These are phyloP conservation scores for Malbranchea zuffiana DNA, from an alignment of 2,329 filamentous ascomycete genomes.

Conservation along the genomic window DNA sequence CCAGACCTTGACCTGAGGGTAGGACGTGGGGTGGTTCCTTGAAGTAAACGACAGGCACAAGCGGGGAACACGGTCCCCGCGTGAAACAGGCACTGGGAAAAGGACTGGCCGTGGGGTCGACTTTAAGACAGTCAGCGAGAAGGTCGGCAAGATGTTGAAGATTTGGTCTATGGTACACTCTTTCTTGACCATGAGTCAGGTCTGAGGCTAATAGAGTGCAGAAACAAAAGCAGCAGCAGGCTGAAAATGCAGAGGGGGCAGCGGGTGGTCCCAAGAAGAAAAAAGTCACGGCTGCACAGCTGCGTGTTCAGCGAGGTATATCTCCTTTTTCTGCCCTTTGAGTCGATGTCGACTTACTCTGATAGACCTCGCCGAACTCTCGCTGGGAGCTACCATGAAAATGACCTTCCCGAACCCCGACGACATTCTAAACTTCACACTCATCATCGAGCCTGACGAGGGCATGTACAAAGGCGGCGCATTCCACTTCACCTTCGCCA, in stretches of 20 bases:
- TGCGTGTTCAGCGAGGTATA: slow-evolving; percentile 89
- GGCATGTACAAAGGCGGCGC: slow-evolving; percentile 76
- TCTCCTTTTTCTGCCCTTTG: slow-evolving; percentile 4
- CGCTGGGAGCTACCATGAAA: slow-evolving; percentile 47
- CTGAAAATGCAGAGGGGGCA: slow-evolving; percentile 79
- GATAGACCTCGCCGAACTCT: slow-evolving; percentile 38
- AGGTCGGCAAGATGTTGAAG: slow-evolving; percentile 87
- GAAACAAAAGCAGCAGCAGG: slow-evolving; percentile 84
- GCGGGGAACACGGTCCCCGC: too few species aligned
- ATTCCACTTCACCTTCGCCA: slow-evolving; percentile 84
- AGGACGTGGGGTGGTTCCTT: too few species aligned
- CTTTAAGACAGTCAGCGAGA: too few species aligned
- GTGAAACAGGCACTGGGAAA: too few species aligned
- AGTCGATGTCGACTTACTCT: neutral
- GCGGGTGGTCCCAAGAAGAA: slow-evolving; percentile 78
- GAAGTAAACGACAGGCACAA: too few species aligned
- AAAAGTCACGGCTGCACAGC: slow-evolving; percentile 92
- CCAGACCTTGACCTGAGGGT: too few species aligned
- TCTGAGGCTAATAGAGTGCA: slow-evolving; percentile 19
- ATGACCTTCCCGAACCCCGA: slow-evolving; percentile 48
- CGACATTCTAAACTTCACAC: slow-evolving; percentile 45
- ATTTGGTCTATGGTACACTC: slow-evolving; percentile 91
- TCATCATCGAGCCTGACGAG: slow-evolving; percentile 41
- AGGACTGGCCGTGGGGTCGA: too few species aligned
- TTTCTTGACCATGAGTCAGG: neutral